A percentile compares a stretch with the other conserved stretches of the same genome.
Conservation (phyloP, 169 alveolate species). For the Cryptosporidium andersoni region DNA sequence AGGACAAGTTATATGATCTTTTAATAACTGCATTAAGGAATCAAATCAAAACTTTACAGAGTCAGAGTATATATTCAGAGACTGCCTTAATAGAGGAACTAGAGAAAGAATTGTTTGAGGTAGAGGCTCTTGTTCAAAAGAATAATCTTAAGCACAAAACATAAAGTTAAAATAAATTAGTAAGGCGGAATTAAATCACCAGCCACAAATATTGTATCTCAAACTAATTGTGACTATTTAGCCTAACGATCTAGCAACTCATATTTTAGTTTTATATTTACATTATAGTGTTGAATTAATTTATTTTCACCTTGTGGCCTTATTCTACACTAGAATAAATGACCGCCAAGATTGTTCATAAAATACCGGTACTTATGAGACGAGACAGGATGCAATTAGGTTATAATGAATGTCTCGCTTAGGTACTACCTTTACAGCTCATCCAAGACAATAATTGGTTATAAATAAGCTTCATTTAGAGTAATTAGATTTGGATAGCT, state of each 20-base stretch:
- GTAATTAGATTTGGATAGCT: slow-evolving; percentile 40
- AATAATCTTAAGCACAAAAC: too few species aligned
- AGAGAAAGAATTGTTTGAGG: slow-evolving; percentile 42
- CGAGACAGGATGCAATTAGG: background rate
- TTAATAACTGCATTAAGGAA: slow-evolving; percentile 81
- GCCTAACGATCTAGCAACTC: too few species aligned
- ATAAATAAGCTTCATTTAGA: slow-evolving; percentile 4
- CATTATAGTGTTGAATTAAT: too few species aligned
- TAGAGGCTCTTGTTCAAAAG: slow-evolving; percentile 3
- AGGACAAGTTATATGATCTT: slow-evolving; percentile 73
- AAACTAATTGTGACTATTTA: too few species aligned
- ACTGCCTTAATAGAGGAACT: slow-evolving; percentile 29
- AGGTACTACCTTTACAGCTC: background rate
- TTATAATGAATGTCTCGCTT: background rate
- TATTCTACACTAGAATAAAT: too few species aligned
- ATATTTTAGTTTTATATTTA: too few species aligned
- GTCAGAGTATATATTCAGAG: slow-evolving; percentile 70
- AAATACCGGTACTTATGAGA: too few species aligned
- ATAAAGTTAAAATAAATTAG: too few species aligned
- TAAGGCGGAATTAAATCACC: too few species aligned
- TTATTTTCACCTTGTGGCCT: too few species aligned
- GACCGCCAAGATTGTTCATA: too few species aligned
- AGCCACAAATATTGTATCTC: too few species aligned
- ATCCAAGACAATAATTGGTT: slow-evolving; percentile 1
- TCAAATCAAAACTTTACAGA: slow-evolving; percentile 77